Evolutionary conservation across 2,329 filamentous ascomycete species (phyloP), one percentile per base, ranked within the genome.

Genomic region (Alternaria ethzedia): DNA sequence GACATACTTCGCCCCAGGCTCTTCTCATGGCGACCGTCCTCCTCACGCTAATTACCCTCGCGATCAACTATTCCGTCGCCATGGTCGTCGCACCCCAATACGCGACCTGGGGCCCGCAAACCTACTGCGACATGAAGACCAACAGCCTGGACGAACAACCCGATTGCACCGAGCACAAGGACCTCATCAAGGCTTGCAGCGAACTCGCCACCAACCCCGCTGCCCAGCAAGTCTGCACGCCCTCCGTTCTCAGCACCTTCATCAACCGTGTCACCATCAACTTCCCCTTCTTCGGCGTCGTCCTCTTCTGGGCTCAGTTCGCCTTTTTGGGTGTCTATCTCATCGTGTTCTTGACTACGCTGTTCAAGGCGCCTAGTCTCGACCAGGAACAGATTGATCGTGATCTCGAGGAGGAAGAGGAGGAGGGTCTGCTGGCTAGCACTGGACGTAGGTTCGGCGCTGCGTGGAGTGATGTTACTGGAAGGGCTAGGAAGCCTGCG

Each of bases 31-130:
- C 93, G 2, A 97, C 95, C 0, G 93, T 96, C 11, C 89, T 99
- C 84, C 86, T 99, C 50, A 95, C 93, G 0, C 86, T 98, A 68
- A 95, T 96, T 69, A 92, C 92, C 3, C 83, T 99, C 46, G 96
- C 93, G 32, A 91, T 97, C 80, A 97, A 98, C 82, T 99, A 98
- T 79, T 89, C 93, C 9, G 84, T 98, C 45, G 91, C 93, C 61
- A 97, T 96, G 91, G 86, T 98, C 66, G 89, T 97, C n/a, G 96
- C 94, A 6, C 96, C 96, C 2, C 94, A 98, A 76, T 99, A 99
- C 78, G 89, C 95, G 50, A 96, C 91, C 58, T 99, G 93, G 77
- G 96, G 96, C 54, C 93, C 94, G 0, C 96, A 99, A 80, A 97
- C 92, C 1, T 97, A 94, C 83, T 99, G 96, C 81, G 90, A 93